Percentiles rank a stretch among this genome's conserved stretches.
Evolutionary conservation across 495 filamentous ascomycete genomes (phyloP).

Genomic region (Penicillium taxi): DNA sequence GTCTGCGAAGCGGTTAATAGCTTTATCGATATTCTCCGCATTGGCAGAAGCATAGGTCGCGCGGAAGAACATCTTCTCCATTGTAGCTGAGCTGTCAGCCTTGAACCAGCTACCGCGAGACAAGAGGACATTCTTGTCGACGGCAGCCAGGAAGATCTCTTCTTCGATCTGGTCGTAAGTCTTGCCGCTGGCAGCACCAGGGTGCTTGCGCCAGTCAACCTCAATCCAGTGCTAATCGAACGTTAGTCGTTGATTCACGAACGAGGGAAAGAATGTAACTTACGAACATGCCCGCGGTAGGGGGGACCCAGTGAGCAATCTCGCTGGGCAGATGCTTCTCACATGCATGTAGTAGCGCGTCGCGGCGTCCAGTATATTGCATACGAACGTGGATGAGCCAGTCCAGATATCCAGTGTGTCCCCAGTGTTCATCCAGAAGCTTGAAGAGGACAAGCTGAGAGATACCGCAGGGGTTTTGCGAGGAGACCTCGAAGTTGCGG

Average conservation of each 20-base stretch:
- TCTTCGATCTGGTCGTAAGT: slow-evolving; percentile 68
- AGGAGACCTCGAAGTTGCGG: slow-evolving; percentile 67
- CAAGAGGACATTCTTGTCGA: slow-evolving; percentile 64
- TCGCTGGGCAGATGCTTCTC: slow-evolving; percentile 69
- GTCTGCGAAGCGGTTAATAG: slow-evolving; percentile 65
- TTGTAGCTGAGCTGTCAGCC: slow-evolving; percentile 44
- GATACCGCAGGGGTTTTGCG: slow-evolving; percentile 76
- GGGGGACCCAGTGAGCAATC: slow-evolving; percentile 74
- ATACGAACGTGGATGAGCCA: slow-evolving; percentile 83
- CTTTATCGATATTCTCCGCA: slow-evolving; percentile 66
- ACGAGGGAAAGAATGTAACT: slow-evolving; percentile 26
- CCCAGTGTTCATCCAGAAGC: slow-evolving; percentile 89
- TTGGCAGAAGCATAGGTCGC: slow-evolving; percentile 80
- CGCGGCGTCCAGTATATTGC: slow-evolving; percentile 71
- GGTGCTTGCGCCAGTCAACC: slow-evolving; percentile 69
- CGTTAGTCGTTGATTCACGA: slow-evolving; percentile 8
- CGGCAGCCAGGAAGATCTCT: slow-evolving; percentile 65
- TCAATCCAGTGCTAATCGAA: slow-evolving; percentile 67
- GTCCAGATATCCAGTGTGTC: slow-evolving; percentile 80
- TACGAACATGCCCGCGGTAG: slow-evolving; percentile 95
- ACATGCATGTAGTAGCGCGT: slow-evolving; percentile 74
- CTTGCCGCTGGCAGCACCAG: slow-evolving; percentile 45
- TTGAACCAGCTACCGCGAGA: slow-evolving; percentile 86
- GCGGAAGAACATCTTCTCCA: slow-evolving; percentile 67
- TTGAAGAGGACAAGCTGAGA: slow-evolving; percentile 79